A percentile compares a stretch with the other conserved stretches of the same genome.
phyloP scores from a whole-genome alignment of 345 rosid genomes.

The Populus ilicifolia region DNA sequence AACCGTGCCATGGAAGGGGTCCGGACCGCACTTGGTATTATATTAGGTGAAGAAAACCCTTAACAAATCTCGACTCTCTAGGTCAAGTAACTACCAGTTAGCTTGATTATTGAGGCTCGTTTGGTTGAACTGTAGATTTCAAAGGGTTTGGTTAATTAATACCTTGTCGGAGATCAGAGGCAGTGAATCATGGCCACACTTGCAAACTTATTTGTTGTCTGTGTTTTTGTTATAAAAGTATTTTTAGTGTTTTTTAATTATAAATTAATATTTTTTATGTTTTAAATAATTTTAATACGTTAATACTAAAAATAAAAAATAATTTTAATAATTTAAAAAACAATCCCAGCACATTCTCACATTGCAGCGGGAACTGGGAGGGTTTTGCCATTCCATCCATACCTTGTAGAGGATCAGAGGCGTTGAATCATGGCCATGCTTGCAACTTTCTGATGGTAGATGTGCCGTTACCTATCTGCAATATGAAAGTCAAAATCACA shows the following conservation, averaged over 20 bases:
- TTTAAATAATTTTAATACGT: no score
- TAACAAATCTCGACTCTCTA: not conserved
- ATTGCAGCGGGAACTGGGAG: not conserved
- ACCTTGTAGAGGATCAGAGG: not conserved
- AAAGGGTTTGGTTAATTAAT: no score
- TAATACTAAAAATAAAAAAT: no score
- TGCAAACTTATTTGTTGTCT: no score
- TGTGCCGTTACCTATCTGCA: not conserved
- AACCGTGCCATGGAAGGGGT: not conserved
- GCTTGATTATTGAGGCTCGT: not conserved
- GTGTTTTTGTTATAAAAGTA: no score
- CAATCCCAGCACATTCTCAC: no score
- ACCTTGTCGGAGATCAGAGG: no score
- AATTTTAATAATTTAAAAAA: no score
- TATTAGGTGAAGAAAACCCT: not conserved
- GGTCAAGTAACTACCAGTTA: not conserved
- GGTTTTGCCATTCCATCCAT: not conserved
- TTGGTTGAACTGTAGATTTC: no score
- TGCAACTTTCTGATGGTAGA: not conserved
- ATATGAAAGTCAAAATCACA: conserved; percentile 6
- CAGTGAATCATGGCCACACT: no score
- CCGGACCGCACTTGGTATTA: not conserved
- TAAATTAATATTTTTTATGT: no score
- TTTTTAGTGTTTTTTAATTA: no score
- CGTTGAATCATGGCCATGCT: not conserved